phyloP scores from a whole-genome alignment of 371 early-diverging fungal genomes.

The Gilbertella persicaria region DNA sequence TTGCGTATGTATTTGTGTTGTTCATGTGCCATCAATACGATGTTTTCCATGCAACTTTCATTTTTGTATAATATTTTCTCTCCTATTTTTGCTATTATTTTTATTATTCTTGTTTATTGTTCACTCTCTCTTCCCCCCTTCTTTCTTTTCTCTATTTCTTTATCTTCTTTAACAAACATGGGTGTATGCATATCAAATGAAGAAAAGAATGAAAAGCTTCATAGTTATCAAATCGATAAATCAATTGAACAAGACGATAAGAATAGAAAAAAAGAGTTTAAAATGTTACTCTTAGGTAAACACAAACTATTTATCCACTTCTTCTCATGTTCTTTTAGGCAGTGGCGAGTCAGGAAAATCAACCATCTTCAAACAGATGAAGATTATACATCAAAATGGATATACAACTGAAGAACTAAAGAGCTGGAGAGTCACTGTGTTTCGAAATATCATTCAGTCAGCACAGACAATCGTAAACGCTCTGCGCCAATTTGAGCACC shows the following conservation, averaged over 20 bases:
- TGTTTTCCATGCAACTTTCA: no score
- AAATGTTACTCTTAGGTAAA: slow-evolving; percentile 73
- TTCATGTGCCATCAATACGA: no score
- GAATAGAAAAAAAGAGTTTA: slow-evolving; percentile 63
- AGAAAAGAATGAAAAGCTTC: slow-evolving; percentile 57
- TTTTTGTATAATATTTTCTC: slow-evolving; percentile 17
- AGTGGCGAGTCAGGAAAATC: slow-evolving; percentile 93
- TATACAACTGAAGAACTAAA: slow-evolving; percentile 80
- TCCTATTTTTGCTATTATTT: slow-evolving; percentile 10
- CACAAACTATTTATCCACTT: neutral
- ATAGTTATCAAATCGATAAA: slow-evolving; percentile 61
- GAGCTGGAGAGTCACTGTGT: slow-evolving; percentile 74
- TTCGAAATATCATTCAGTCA: slow-evolving; percentile 81
- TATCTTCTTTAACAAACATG: slow-evolving; percentile 37
- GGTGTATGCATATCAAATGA: slow-evolving; percentile 70
- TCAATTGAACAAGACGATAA: slow-evolving; percentile 57
- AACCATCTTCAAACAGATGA: slow-evolving; percentile 94
- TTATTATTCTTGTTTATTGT: slow-evolving; percentile 12
- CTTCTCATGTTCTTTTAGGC: slow-evolving; percentile 36
- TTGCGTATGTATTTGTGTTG: slow-evolving; percentile 14
- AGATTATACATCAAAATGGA: slow-evolving; percentile 88
- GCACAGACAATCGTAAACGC: slow-evolving; percentile 66
- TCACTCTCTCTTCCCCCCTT: slow-evolving; percentile 3
- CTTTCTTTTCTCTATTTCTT: slow-evolving; percentile 11
- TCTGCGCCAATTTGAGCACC: slow-evolving; percentile 57